Conservation (phyloP, 2,329 filamentous ascomycete species). For the Colletotrichum noveboracense region DNA sequence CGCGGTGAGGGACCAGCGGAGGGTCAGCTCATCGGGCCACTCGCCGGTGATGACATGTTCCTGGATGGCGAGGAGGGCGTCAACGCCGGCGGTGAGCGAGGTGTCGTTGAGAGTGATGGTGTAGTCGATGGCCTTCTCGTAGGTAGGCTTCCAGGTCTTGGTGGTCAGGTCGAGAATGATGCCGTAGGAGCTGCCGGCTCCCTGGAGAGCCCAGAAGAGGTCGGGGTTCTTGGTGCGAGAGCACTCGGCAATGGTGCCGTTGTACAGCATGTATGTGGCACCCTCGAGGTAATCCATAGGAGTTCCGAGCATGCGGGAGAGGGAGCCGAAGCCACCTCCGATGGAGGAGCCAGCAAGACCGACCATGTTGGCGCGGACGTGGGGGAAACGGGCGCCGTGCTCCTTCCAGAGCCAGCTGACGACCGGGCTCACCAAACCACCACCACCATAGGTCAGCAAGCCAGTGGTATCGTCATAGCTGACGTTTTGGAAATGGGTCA, state of each 20-base stretch:
- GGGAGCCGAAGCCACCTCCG: constrained; percentile 21
- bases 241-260: constrained; percentile 19
- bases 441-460: constrained; percentile 18
- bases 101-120: constrained; percentile 15
- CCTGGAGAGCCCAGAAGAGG: constrained; percentile 23
- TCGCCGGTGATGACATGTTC: constrained; percentile 10
- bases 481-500: constrained; percentile 18
- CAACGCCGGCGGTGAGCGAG: neutral
- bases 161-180: constrained; percentile 18
- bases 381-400: constrained; percentile 20
- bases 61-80: constrained; percentile 20
- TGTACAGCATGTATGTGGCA: constrained; percentile 24
- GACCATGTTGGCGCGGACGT: constrained; percentile 21
- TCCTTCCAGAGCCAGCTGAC: constrained; percentile 19
- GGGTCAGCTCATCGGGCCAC: constrained; percentile 19
- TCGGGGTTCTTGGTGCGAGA: constrained; percentile 20
- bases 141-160: constrained; percentile 14
- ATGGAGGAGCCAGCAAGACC: constrained; percentile 17
- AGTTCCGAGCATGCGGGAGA: constrained; percentile 19
- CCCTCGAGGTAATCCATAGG: constrained; percentile 19
- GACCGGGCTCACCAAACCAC: constrained; percentile 15
- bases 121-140: constrained; percentile 13
- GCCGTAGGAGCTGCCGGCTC: constrained; percentile 19
- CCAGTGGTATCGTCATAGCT: constrained; percentile 7
- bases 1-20: constrained; percentile 19